phyloP scores from a whole-genome alignment of 2,329 filamentous ascomycete species.

The Fusarium subtropicale region DNA sequence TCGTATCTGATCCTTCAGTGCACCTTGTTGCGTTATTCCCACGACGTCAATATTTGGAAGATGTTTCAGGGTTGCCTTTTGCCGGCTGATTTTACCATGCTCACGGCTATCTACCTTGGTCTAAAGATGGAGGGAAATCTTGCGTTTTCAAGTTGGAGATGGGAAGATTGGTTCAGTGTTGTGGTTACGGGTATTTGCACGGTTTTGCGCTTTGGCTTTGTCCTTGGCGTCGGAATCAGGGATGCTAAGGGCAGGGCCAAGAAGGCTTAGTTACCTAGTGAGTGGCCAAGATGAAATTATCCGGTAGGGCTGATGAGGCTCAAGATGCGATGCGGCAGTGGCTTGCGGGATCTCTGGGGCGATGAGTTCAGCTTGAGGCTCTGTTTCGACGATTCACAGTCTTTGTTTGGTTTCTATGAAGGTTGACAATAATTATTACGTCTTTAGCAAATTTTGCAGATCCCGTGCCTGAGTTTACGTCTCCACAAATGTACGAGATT shows the following conservation, averaged over 20 bases:
- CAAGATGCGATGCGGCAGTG: constrained; percentile 5
- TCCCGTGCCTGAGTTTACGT: neutral
- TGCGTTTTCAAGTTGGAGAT: constrained; percentile 22
- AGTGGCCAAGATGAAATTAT: neutral
- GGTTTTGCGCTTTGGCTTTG: constrained; percentile 29
- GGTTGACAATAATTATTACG: neutral
- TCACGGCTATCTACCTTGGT: constrained; percentile 30
- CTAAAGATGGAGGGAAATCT: constrained; percentile 24
- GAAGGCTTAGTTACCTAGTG: constrained; percentile 18
- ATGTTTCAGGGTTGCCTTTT: constrained; percentile 35
- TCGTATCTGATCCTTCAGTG: constrained; percentile 27
- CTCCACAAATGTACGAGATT: constrained; percentile 14
- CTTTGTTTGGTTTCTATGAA: neutral
- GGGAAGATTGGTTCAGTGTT: constrained; percentile 33
- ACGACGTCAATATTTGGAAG: constrained; percentile 42
- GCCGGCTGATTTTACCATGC: constrained; percentile 40
- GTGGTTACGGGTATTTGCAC: constrained; percentile 23
- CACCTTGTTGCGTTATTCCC: constrained; percentile 34
- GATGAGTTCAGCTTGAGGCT: neutral
- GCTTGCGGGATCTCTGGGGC: constrained; percentile 1
- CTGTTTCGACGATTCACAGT: neutral
- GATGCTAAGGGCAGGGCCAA: constrained; percentile 8
- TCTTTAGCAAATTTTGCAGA: constrained; percentile 1
- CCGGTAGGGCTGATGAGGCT: constrained; percentile 17
- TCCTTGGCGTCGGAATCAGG: constrained; percentile 32